Evolutionary conservation across 148 eudicot genomes (phyloP), one percentile per base, ranked within the genome.

Genomic region (Chenopodium formosanum): DNA sequence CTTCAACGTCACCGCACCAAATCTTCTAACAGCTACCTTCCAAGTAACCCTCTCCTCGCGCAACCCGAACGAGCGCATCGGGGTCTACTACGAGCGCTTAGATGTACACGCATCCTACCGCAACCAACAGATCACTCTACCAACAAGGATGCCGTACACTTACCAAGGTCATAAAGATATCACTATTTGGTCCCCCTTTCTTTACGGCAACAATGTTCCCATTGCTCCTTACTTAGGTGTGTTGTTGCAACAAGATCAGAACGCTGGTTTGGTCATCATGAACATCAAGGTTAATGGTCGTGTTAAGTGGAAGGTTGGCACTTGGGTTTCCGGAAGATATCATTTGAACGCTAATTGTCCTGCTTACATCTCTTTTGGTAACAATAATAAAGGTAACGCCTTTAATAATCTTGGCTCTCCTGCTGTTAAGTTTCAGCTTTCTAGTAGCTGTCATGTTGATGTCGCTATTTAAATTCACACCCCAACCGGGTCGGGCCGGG

Each of bases 91-190:
- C 81, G 91, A 88, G 5, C 79, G 76, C 6, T 83, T 86, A 10
- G 89, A 88, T 75, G 91, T 84, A 23, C 85, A 78, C 64, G 91
- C 85, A 2, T 74, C 86, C 0, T 88, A 84, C 63, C 81, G 80
- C 1, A 83, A 85, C 75, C 91, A 88, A 37, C 91, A 88, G 74
- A 84, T 88, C 79, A 84, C 89, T 4, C 85, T 86, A 22, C 89
- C 89, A 0, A 86, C 91, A 1, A 80, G 81, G 4, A 76, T 86
- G 3, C 91, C 91, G 0, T 40, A 75, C 2, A 68, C 81, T 2
- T 88, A 86, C 82, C 87, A 88, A 22, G 91, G 89, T 7, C 89
- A 86, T 47, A 86, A 83, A 48, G 87, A 86, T 34, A 64, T 64
- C 9, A 78, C 81, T 8, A 79, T 88, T 0, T 88, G 91, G 90